A percentile compares a stretch with the other conserved stretches of the same genome.
These are phyloP conservation scores for Fusarium sp. DNA, from an alignment of 2,329 filamentous ascomycete species.

Conservation along the genomic window DNA sequence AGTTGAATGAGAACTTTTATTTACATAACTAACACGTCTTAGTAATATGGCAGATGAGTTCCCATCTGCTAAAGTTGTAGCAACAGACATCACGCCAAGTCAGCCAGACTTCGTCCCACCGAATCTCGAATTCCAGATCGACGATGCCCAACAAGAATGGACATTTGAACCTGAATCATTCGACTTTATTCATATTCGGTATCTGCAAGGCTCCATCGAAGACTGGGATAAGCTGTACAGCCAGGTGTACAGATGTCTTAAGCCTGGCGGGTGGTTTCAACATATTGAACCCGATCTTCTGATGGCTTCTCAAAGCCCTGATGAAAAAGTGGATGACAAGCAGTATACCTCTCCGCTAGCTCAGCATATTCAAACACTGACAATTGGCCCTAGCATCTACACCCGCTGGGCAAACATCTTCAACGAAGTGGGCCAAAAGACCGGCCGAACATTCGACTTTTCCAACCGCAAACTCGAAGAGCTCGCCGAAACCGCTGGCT, in stretches of 20 bases:
- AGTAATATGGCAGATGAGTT: conserved; percentile 44
- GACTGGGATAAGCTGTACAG: conserved; percentile 49
- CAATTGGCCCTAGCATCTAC: conserved; percentile 19
- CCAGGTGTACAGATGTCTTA: conserved; percentile 37
- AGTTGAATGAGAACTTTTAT: fast-evolving
- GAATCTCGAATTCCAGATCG: conserved; percentile 56
- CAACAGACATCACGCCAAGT: conserved; percentile 39
- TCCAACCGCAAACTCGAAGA: conserved; percentile 34
- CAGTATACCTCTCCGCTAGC: conserved; percentile 11
- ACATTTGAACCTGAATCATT: conserved; percentile 51
- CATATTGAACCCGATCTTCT: conserved; percentile 46
- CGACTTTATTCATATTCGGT: conserved; percentile 53
- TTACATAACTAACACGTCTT: fast-evolving
- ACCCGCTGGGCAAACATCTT: conserved; percentile 37
- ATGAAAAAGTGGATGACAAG: conserved; percentile 18
- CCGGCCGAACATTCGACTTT: conserved; percentile 38
- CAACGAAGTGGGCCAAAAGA: conserved; percentile 33
- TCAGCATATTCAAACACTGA: background rate
- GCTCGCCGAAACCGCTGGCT: conserved; percentile 30
- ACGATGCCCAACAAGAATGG: conserved; percentile 59
- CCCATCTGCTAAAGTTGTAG: conserved; percentile 40
- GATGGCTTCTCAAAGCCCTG: conserved; percentile 36
- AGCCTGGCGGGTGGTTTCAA: conserved; percentile 47
- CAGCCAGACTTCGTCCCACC: conserved; percentile 50
- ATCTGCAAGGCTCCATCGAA: conserved; percentile 47